Conservation (phyloP, 768 basidiomycete species). For the Suillus weaverae region DNA sequence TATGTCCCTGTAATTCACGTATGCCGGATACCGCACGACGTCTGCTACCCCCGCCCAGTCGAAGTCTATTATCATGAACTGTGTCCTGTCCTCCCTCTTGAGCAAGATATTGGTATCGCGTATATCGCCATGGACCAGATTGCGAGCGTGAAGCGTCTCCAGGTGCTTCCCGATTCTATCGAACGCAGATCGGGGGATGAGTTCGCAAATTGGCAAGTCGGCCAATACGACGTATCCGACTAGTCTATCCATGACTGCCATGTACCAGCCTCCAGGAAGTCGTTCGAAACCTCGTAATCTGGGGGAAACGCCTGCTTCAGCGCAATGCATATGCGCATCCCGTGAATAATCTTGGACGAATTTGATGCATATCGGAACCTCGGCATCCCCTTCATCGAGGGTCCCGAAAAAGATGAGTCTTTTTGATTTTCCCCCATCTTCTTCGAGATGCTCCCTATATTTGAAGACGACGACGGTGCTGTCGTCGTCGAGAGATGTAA, state of each 20-base stretch:
- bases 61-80: too few relatives aligned
- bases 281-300: conserved; percentile 24
- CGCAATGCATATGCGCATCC: conserved; percentile 26
- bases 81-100: too few relatives aligned
- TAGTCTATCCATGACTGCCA: conserved; percentile 37
- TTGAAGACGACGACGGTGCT: conserved; percentile 14
- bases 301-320: conserved; percentile 26
- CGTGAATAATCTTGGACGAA: conserved; percentile 26
- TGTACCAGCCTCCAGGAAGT: conserved; percentile 31
- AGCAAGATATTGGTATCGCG: conserved; percentile 24
- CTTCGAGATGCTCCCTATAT: conserved; percentile 14
- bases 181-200: background rate
- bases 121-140: conserved; percentile 27
- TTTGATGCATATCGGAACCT: conserved; percentile 28
- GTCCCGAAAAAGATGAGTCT: conserved; percentile 15
- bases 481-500: conserved; percentile 15
- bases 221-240: conserved; percentile 1
- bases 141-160: conserved; percentile 13
- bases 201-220: background rate
- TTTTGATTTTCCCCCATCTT: background rate
- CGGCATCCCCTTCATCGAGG: conserved; percentile 4
- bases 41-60: conserved; percentile 3
- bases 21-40: conserved; percentile 23
- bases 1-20: conserved; percentile 7
- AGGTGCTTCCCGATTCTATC: conserved; percentile 4